A percentile compares a stretch with the other conserved stretches of the same genome.
Conservation (phyloP, 169 alveolate genomes). For the Plasmodium sp. region DNA sequence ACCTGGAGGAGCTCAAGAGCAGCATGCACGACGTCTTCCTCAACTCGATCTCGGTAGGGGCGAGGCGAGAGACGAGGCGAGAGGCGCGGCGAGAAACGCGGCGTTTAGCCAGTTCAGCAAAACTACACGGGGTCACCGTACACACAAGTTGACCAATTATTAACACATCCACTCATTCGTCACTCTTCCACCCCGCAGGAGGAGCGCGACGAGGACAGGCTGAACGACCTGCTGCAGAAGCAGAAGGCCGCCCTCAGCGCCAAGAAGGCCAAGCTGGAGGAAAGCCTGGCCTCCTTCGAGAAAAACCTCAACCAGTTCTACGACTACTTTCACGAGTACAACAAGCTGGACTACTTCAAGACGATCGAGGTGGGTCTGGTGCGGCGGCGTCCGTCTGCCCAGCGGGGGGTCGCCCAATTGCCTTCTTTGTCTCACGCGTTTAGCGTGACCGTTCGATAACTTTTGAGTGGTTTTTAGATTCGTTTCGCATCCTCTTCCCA, state of each 20-base stretch:
- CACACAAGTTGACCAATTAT: too few relatives aligned
- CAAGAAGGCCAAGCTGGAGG: conserved; percentile 47
- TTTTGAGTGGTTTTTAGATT: not conserved
- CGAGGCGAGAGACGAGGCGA: too few relatives aligned
- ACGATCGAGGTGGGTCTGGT: conserved; percentile 35
- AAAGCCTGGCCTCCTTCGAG: conserved; percentile 24
- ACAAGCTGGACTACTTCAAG: conserved; percentile 34
- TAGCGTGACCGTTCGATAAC: not conserved
- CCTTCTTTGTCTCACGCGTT: not conserved
- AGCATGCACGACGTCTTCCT: conserved; percentile 21
- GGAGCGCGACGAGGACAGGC: conserved; percentile 34
- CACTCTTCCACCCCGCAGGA: conserved; percentile 1
- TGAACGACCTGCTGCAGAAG: conserved; percentile 42
- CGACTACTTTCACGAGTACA: conserved; percentile 56
- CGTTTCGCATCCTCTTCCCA: not conserved
- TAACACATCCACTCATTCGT: not conserved
- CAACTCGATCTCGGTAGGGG: conserved; percentile 50
- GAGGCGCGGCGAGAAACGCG: too few relatives aligned
- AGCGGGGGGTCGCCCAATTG: not conserved
- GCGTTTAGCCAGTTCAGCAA: not conserved
- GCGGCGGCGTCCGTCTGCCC: not conserved
- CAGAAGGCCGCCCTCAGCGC: conserved; percentile 4
- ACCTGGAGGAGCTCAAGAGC: conserved; percentile 8
- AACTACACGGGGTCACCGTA: not conserved
- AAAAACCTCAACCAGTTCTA: conserved; percentile 37